Base-by-base conservation (phyloP, 2,329 filamentous ascomycete genomes). In the Xylaria sp. region DNA sequence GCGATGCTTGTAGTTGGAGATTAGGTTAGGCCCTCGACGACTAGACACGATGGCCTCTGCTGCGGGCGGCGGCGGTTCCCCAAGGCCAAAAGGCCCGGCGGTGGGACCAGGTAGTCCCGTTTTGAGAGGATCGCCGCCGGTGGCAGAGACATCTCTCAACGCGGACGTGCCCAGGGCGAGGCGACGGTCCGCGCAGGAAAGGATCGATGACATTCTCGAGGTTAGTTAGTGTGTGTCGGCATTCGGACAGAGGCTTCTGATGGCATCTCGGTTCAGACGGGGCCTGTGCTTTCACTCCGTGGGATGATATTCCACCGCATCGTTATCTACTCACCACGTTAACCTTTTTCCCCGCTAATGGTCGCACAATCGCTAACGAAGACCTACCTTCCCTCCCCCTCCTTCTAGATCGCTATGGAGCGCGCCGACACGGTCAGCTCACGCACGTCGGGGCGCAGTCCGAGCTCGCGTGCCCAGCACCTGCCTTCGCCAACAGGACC, bases 141-240 rank as follows among this genome's bases (percentile, higher is more conserved):
- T 56, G 24, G 44, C 57, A 53, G 56, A 53, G 11, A 22, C 29
- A 13, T 48, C 61, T 24, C 43, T 50, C 48, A 39, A n/a, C n/a
- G n/a, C 55, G 47, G 44, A 60, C 41, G 50, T 50, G 17, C 29
- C 54, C 9, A 18, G 54, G n/a, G 38, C 57, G 2, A 49, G 60
- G 41, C 63, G 67, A 24, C 67, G 66, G 34, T 73, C 74, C 21
- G 71, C 68, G 7, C 71, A 68, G 54, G 74, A 74, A 50, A 76
- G 76, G 48, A 71, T 80, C 59, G 71, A 72, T 56, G 73, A 73
- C 53, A 78, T 80, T 50, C 71, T 80, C 52, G 73, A 80, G 72
- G 77, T 79, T 66, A 63, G 74, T 66, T n/a, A n/a, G 17, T 29
- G 45, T 34, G 45, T 45, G 39, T 29, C n/a, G n/a, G n/a, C n/a